These are phyloP conservation scores for Trypanosoma caninum DNA, from an alignment of 208 protist genomes.

Conservation along the genomic window DNA sequence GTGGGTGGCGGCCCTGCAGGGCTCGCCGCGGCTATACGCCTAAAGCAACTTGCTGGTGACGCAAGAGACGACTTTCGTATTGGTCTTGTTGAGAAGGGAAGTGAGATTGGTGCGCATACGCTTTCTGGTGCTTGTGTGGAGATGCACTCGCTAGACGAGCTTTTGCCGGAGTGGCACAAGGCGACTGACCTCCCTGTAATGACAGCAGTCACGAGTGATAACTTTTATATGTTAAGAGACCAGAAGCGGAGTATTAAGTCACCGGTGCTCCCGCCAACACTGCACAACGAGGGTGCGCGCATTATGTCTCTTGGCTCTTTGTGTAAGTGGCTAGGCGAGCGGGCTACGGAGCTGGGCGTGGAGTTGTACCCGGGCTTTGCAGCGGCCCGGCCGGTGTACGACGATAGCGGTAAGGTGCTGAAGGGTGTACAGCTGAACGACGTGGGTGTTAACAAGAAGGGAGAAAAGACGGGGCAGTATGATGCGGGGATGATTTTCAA, in stretches of 20 bases:
- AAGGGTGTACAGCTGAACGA: constrained; percentile 79
- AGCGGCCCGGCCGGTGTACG: constrained; percentile 78
- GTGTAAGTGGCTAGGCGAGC: constrained; percentile 91
- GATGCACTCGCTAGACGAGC: constrained; percentile 92
- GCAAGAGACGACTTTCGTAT: constrained; percentile 85
- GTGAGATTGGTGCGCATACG: constrained; percentile 95
- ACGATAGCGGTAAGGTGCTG: constrained; percentile 38
- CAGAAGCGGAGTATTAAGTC: constrained; percentile 38
- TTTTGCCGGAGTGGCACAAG: constrained; percentile 95
- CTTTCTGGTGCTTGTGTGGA: constrained; percentile 98
- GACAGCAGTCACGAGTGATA: constrained; percentile 90
- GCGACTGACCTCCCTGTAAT: constrained; percentile 59
- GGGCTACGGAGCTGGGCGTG: constrained; percentile 95
- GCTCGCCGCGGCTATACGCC: constrained; percentile 92
- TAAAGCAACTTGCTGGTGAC: constrained; percentile 93
- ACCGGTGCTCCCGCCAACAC: constrained; percentile 70
- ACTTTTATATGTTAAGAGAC: constrained; percentile 83
- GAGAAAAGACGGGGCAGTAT: constrained; percentile 89
- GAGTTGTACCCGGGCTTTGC: constrained; percentile 97
- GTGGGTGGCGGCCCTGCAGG: constrained; percentile 96
- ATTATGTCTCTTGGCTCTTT: constrained; percentile 93
- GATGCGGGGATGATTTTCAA: constrained; percentile 95
- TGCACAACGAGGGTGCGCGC: constrained; percentile 96
- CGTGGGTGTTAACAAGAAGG: constrained; percentile 91
- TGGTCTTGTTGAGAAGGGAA: constrained; percentile 95